Evolutionary conservation across 139 green algal genomes (phyloP), one percentile per base, ranked within the genome.

Genomic region (Zygnema cylindricum): DNA sequence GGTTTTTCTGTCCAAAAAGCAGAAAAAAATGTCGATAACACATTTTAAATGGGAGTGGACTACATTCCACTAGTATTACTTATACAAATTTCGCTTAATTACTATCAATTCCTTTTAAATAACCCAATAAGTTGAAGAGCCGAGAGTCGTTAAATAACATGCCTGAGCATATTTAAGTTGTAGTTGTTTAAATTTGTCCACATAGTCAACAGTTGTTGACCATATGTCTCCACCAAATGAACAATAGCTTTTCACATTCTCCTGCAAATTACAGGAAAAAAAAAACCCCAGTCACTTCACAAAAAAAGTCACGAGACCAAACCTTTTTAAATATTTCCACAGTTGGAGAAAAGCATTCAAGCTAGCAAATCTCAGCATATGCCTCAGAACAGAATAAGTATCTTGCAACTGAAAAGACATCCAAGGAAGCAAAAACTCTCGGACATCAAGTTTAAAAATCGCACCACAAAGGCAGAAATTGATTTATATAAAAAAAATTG

Each of bases 181-280:
- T 69, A 98, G 93, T 82, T 93, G 83, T 55, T 92, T 89, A 87
- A 98, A 98, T 30, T 94, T 98, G 49, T 98, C 92, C 32, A 97
- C 95, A 79, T 98, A 98, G 23, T 92, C 83, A 0, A 98, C 79
- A 11, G 69, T 25, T 88, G n/a, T n/a, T 35, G 1, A 1, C 92
- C 90, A 82, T 93, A 96, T n/a, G 43, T 92, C 54, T 95, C 93
- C 0, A 95, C 93, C 40, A 97, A 55, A 90, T 97, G 91, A 2
- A 88, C 87, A 3, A 98, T 92, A 1, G 21, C 87, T 86, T 87
- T 96, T 96, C 55, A 98, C 94, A 92, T 96, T 96, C 79, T 97
- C 95, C 43, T 91, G 88, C 75, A 55, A 41, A 84, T 41, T 41
- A n/a, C n/a, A n/a, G n/a, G n/a, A n/a, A n/a, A n/a, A n/a, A n/a